These are phyloP conservation scores for Isabelozyma rhagii DNA, from an alignment of 805 yeast genomes.

Conservation along the genomic window DNA sequence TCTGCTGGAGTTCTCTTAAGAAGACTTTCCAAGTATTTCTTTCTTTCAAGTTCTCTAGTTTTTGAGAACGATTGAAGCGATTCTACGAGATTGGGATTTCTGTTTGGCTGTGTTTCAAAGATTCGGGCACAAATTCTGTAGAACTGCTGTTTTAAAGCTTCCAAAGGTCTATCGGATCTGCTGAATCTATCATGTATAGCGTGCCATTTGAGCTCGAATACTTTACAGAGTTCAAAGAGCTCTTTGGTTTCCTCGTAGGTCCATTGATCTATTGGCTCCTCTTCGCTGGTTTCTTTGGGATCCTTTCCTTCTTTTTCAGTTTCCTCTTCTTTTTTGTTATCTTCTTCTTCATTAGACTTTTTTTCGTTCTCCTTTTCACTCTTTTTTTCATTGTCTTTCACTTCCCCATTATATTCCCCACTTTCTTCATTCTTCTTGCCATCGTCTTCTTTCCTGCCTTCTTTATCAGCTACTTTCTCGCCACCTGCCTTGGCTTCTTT, in stretches of 20 bases:
- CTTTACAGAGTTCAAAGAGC: constrained; percentile 68
- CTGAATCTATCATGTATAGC: constrained; percentile 62
- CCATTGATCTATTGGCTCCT: constrained; percentile 54
- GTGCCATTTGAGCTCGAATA: constrained; percentile 63
- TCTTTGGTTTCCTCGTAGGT: constrained; percentile 72
- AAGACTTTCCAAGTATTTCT: constrained; percentile 72
- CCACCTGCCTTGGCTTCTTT: constrained; percentile 3
- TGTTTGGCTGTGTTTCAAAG: constrained; percentile 37
- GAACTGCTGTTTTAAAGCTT: constrained; percentile 81
- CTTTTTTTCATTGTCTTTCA: constrained; percentile 3
- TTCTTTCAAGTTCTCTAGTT: constrained; percentile 72
- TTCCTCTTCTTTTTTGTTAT: constrained; percentile 7
- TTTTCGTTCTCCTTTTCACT: constrained; percentile 8
- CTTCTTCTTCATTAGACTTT: constrained; percentile 20
- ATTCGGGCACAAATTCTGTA: constrained; percentile 64
- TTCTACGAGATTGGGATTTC: constrained; percentile 49
- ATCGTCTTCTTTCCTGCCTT: constrained; percentile 15
- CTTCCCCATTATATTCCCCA: neutral
- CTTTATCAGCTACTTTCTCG: constrained; percentile 7
- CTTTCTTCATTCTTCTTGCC: neutral
- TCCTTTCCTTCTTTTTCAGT: constrained; percentile 9
- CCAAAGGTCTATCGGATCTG: constrained; percentile 47
- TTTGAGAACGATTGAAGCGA: constrained; percentile 64
- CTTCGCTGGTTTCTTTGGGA: constrained; percentile 24
- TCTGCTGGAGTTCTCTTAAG: constrained; percentile 90